Conservation (phyloP, 2,329 filamentous ascomycete species). For the Claviceps humidiphila region DNA sequence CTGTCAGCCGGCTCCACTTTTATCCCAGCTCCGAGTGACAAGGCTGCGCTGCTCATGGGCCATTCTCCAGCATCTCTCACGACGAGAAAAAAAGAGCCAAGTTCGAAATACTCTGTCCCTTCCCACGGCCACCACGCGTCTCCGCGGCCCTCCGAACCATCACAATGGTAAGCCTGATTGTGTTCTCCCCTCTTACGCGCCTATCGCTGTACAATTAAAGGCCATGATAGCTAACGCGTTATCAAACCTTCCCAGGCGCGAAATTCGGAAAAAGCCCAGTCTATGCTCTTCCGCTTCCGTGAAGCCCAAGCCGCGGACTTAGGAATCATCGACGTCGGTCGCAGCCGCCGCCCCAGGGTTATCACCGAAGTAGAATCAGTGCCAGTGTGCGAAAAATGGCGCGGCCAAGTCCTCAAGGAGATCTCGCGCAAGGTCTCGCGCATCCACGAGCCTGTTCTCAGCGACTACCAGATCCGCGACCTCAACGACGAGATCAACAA, state of each 20-base stretch:
- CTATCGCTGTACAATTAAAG: background rate
- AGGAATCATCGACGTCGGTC: conserved; percentile 86
- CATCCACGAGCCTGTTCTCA: conserved; percentile 84
- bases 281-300: conserved; percentile 99
- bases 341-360: conserved; percentile 76
- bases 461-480: conserved; percentile 93
- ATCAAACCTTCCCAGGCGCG: conserved; percentile 50
- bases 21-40: background rate
- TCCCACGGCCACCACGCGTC: background rate
- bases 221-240: background rate
- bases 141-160: background rate
- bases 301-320: conserved; percentile 92
- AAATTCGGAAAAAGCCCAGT: conserved; percentile 97
- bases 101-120: background rate
- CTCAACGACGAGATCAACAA: conserved; percentile 99
- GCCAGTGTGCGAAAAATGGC: conserved; percentile 90
- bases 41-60: background rate
- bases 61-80: background rate
- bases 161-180: conserved; percentile 1
- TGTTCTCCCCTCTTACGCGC: background rate
- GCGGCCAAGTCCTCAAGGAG: conserved; percentile 92
- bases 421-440: conserved; percentile 92
- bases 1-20: background rate
- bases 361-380: conserved; percentile 81
- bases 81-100: background rate